phyloP scores from a whole-genome alignment of 768 basidiomycete genomes.

The Trametopsis cervina region DNA sequence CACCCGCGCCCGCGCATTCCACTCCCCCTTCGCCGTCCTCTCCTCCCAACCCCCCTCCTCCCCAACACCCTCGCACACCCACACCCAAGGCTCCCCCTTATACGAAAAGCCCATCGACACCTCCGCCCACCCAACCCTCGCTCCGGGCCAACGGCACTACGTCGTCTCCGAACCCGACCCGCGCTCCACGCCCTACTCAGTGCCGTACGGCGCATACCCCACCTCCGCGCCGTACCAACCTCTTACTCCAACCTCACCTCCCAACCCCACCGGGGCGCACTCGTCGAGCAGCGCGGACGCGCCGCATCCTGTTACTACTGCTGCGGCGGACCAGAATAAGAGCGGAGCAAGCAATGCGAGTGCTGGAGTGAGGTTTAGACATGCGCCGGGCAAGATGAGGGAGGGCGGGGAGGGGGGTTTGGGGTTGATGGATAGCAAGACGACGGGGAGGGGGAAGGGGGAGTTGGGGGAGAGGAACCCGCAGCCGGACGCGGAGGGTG shows the following conservation, averaged over 20 bases:
- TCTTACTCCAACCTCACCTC: constrained; percentile 34
- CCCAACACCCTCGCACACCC: constrained; percentile 18
- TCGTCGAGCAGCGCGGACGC: constrained; percentile 35
- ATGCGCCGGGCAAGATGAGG: constrained; percentile 39
- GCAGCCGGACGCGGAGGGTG: constrained; percentile 33
- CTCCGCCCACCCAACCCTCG: constrained; percentile 39
- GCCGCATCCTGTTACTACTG: constrained; percentile 39
- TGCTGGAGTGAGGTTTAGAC: constrained; percentile 35
- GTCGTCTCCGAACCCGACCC: constrained; percentile 71
- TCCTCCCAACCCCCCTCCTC: constrained; percentile 30
- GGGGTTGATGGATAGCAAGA: constrained; percentile 35
- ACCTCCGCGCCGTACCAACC: constrained; percentile 33
- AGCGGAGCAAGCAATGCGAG: constrained; percentile 23
- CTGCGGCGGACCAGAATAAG: constrained; percentile 32
- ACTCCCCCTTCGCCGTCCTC: constrained; percentile 57
- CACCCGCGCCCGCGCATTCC: constrained; percentile 48
- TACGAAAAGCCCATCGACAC: constrained; percentile 62
- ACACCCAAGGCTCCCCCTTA: constrained; percentile 18
- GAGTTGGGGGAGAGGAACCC: constrained; percentile 40
- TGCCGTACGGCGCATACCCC: constrained; percentile 60
- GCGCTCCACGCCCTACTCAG: constrained; percentile 51
- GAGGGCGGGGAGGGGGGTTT: constrained; percentile 38
- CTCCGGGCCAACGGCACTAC: constrained; percentile 51
- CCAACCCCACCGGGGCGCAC: constrained; percentile 26
- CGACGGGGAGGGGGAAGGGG: constrained; percentile 31